Evolutionary conservation across 805 yeast genomes (phyloP), one percentile per base, ranked within the genome.

Genomic region (Phaffomyces opuntiae): DNA sequence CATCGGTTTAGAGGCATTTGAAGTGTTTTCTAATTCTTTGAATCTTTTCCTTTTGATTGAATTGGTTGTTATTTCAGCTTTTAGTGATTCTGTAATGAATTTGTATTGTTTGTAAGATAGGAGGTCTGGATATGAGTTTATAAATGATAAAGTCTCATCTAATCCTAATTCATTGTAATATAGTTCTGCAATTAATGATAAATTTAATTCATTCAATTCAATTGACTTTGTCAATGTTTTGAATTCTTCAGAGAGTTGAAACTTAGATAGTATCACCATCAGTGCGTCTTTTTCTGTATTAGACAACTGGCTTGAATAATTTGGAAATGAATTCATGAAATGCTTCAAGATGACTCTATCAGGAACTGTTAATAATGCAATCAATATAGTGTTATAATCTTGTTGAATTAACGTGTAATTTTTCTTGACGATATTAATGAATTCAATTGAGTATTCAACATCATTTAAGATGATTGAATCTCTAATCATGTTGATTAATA

Each of bases 341-440:
- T 38, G 16, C 12, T 16, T 29, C 7, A 48, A 34, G 8, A 39
- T 31, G 1, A 16, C 21, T 7, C 9, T 11, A n/a, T 43, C 38
- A 5, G 51, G 48, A 14, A 7, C 11, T 14, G 39, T 35, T 7
- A 48, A 19, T 8, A 44, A 36, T 9, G 44, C 13, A 27, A 31
- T n/a, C 11, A 48, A 29, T 9, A 48, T 34, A 1, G 50, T 42
- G 27, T 50, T 51, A 25, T 40, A 51, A 29, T 51, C 53, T 29
- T 49, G 19, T 21, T 14, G 7, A 6, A 3, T 14, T n/a, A n/a
- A 14, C 26, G 44, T 26, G 17, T 36, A 37, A 7, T 42, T 38
- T 2, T n/a, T 24, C 5, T 31, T 12, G 7, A 39, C 32, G 12
- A 47, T 19, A 6, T 24, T 25, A 3, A 47, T 27, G 5, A 47